These are phyloP conservation scores for Aspergillus sclerotioniger DNA, from an alignment of 495 filamentous ascomycete genomes.

Conservation along the genomic window DNA sequence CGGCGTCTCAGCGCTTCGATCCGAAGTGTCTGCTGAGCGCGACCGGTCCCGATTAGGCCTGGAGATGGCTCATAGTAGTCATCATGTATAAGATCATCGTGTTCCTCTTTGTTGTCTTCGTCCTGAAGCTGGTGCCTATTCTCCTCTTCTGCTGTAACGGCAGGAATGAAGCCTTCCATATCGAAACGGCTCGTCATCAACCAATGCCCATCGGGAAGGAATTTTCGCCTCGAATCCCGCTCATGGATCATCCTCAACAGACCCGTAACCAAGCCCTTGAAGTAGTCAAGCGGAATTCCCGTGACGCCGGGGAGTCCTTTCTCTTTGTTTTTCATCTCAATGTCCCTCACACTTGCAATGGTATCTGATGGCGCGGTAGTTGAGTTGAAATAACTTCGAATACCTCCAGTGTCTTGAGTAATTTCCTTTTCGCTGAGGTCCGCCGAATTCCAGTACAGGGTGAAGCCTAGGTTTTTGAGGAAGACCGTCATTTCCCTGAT, in stretches of 20 bases:
- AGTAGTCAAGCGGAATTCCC: conserved; percentile 73
- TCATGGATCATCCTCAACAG: conserved; percentile 87
- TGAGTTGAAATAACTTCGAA: conserved; percentile 57
- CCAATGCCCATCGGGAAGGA: conserved; percentile 83
- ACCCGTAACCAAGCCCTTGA: conserved; percentile 79
- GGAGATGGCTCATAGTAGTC: conserved; percentile 26
- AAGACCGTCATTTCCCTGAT: conserved; percentile 76
- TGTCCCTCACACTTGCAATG: conserved; percentile 30
- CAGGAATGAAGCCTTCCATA: conserved; percentile 84
- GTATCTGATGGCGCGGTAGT: conserved; percentile 19
- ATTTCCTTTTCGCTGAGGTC: conserved; percentile 59
- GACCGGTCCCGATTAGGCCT: conserved; percentile 51
- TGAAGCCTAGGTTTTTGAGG: conserved; percentile 89
- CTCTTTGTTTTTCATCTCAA: conserved; percentile 36
- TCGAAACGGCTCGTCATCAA: conserved; percentile 90
- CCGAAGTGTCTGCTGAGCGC: conserved; percentile 51
- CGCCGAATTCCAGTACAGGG: conserved; percentile 78
- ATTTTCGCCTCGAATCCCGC: conserved; percentile 84
- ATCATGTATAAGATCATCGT: conserved; percentile 33
- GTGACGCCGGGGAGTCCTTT: conserved; percentile 56
- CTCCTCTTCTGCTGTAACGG: conserved; percentile 87
- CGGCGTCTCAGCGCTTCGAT: conserved; percentile 54
- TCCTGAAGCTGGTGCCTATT: conserved; percentile 65
- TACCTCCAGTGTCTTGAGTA: conserved; percentile 43
- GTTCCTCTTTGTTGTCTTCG: conserved; percentile 51